phyloP scores from a whole-genome alignment of 2,329 filamentous ascomycete genomes.

The Fusarium graminum region DNA sequence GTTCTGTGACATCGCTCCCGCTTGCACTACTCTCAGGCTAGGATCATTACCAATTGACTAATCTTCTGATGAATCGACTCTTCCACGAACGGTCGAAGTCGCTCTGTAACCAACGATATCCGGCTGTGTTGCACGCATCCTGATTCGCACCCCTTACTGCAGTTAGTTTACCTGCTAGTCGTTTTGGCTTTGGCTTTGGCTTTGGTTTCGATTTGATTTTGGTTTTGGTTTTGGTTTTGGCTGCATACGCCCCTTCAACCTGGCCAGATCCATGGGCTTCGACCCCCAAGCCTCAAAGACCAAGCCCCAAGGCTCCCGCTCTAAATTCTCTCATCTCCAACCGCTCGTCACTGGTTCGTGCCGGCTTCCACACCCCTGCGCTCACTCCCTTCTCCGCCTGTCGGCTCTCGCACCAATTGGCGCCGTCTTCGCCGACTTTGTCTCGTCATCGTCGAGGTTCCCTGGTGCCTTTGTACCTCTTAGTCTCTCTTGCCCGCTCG shows the following conservation, averaged over 20 bases:
- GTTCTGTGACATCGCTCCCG: slow-evolving; percentile 27
- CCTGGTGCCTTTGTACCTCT: slow-evolving; percentile 45
- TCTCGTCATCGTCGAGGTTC: slow-evolving; percentile 50
- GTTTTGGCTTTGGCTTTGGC: slow-evolving; percentile 5
- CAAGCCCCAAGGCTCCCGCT: slow-evolving; percentile 33
- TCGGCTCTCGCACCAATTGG: slow-evolving; percentile 47
- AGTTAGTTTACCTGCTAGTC: slow-evolving; percentile 20
- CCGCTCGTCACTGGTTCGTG: slow-evolving; percentile 37
- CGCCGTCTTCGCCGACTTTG: slow-evolving; percentile 43
- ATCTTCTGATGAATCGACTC: slow-evolving; percentile 29
- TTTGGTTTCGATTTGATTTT: background rate
- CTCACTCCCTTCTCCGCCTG: slow-evolving; percentile 39
- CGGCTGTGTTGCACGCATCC: slow-evolving; percentile 13
- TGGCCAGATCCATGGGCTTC: slow-evolving; percentile 36
- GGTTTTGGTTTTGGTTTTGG: slow-evolving; percentile 1
- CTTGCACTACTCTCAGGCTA: slow-evolving; percentile 17
- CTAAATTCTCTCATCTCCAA: slow-evolving; percentile 38
- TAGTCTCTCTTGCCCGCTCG: slow-evolving; percentile 44
- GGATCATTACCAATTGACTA: slow-evolving; percentile 21
- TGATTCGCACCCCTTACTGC: slow-evolving; percentile 35
- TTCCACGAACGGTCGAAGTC: slow-evolving; percentile 38
- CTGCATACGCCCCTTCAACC: slow-evolving; percentile 35
- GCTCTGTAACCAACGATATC: slow-evolving; percentile 39
- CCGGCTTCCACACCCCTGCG: slow-evolving; percentile 44
- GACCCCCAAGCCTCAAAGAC: slow-evolving; percentile 20